phyloP scores from a whole-genome alignment of 768 basidiomycete species.

The Lactarius evosmus region DNA sequence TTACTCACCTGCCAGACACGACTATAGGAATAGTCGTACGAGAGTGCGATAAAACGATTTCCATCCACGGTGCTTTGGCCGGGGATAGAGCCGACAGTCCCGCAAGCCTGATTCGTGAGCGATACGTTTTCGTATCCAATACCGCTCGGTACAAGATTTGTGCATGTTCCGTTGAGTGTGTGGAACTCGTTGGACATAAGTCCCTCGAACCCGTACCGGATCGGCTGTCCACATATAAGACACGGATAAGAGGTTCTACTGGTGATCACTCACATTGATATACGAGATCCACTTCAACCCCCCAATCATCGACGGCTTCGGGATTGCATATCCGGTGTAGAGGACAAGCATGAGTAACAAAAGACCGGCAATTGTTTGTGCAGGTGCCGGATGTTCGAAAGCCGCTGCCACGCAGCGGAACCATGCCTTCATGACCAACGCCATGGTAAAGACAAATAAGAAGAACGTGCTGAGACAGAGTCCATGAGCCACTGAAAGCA shows the following conservation, averaged over 20 bases:
- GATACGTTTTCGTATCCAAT: slow-evolving; percentile 56
- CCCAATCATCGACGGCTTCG: slow-evolving; percentile 61
- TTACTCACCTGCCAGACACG: slow-evolving; percentile 48
- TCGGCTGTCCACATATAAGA: slow-evolving; percentile 44
- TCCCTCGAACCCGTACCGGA: slow-evolving; percentile 71
- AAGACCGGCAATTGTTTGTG: slow-evolving; percentile 56
- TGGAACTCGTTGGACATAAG: slow-evolving; percentile 82
- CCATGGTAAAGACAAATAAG: slow-evolving; percentile 53
- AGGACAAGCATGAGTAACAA: slow-evolving; percentile 51
- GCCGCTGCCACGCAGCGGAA: slow-evolving; percentile 66
- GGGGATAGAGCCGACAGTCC: slow-evolving; percentile 59
- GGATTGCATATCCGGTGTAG: slow-evolving; percentile 60
- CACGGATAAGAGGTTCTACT: slow-evolving; percentile 35
- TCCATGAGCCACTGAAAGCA: not conserved
- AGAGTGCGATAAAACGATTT: slow-evolving; percentile 48
- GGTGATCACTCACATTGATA: slow-evolving; percentile 48
- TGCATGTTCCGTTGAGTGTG: slow-evolving; percentile 58
- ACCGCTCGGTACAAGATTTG: slow-evolving; percentile 58
- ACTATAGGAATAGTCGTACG: slow-evolving; percentile 41
- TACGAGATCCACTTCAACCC: slow-evolving; percentile 66
- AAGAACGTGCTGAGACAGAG: slow-evolving; percentile 47
- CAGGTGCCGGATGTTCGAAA: slow-evolving; percentile 56
- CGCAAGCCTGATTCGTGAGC: slow-evolving; percentile 70
- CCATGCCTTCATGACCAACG: slow-evolving; percentile 68
- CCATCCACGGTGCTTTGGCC: slow-evolving; percentile 65